Base-by-base conservation (phyloP, 2,329 filamentous ascomycete genomes). In the Metarhizium anisopliae region DNA sequence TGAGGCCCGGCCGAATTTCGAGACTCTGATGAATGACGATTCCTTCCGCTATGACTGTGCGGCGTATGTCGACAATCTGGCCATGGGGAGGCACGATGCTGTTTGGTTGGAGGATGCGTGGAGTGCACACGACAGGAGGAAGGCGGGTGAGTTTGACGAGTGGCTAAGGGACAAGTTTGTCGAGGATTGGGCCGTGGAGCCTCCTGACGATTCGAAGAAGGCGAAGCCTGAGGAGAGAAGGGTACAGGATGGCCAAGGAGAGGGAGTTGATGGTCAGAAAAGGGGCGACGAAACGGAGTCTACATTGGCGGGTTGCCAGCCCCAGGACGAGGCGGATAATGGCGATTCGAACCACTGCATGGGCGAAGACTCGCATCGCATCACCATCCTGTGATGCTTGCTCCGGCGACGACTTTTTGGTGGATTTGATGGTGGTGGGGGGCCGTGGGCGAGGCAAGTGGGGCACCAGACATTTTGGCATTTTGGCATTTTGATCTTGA, bases 81-180 rank as follows among this genome's bases (percentile, higher is more conserved):
- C 64, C 5, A 66, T 69, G 40, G 80, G 80, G 3, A 73, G 72
- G 38, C 77, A 82, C 56, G 78, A 82, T 59, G 71, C 73, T 1
- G 71, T 73, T 14, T 83, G 80, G 80, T 72, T 84, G 7, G 67
- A 63, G 16, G 70, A 77, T 55, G 80, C 81, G 1, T 81, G 76
- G 70, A 64, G 64, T 4, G 80, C 81, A 0, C 77, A 82, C 58
- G 69, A 73, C 54, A 70, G 72, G 62, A 76, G 79, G 55, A 70
- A 68, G 52, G 63, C 68, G 1, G 81, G 81, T 4, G 69, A 76
- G 2, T 83, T 80, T 58, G 74, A 82, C 56, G 72, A 74, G 3
- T 76, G 72, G 53, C 66, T 80, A 35, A 65, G 70, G 10, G 61
- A 66, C 2, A 73, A 73, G 54, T 78, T 83, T 56, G 69, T 74